Evolutionary conservation across 2,329 filamentous ascomycete genomes (phyloP), one percentile per base, ranked within the genome.

Genomic region (Trematosphaeria pertusa): DNA sequence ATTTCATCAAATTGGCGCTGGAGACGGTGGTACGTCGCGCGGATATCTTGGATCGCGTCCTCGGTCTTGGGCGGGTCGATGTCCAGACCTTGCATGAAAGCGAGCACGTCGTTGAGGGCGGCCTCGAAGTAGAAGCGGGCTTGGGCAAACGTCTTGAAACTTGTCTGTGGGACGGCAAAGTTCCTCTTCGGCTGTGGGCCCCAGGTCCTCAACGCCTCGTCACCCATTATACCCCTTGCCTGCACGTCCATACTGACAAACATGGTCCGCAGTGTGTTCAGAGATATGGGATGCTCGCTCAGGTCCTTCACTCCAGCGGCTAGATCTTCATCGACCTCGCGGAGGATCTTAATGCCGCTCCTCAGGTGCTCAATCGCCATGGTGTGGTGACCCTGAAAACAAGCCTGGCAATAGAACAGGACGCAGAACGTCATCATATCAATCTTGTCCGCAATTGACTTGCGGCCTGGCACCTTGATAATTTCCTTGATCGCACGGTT

Each of bases 221-320:
- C 54, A 17, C 54, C 58, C 52, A 71, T 60, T 12, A 68, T 63
- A 6, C 54, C 57, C 22, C 66, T 52, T 9, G 62, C 62, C 31
- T 67, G 63, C 15, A 64, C 56, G 34, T 70, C 65, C 36, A 71
- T 56, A 2, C 56, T 61, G 2, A 65, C 58, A 33, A 71, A 59
- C 15, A 71, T 61, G 4, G 59, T 53, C 19, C 64, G 58, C 12
- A 71, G 37, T 2, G 61, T 65, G 12, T 58, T 50, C 11, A 70
- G 38, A 5, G 62, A 59, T 2, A 69, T 48, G 0, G 66, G 56
- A 22, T 69, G 60, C 3, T 46, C 39, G 4, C 24, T 36, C 3
- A 49, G 35, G 7, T 54, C 46, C 12, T 57, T 48, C 19, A 9
- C 20, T 3, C 32, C 33, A 12, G 2, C 9, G 12, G 32, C 52